These are phyloP conservation scores for Pseudogymnoascus sp. DNA, from an alignment of 2,329 filamentous ascomycete genomes.

Conservation along the genomic window DNA sequence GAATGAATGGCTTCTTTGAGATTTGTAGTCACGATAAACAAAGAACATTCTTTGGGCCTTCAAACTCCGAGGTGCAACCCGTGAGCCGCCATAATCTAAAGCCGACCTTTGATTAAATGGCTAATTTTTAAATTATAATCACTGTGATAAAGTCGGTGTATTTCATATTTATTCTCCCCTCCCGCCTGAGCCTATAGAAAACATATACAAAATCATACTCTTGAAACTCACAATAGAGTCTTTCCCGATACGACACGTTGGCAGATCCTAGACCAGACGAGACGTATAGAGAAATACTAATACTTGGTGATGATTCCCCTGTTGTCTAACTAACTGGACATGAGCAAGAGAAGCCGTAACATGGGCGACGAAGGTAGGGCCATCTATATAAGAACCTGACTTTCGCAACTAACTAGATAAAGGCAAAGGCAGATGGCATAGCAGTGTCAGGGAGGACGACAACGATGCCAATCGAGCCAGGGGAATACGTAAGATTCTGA, in stretches of 20 bases:
- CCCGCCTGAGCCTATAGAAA: neutral
- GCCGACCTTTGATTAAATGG: neutral
- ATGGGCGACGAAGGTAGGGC: neutral
- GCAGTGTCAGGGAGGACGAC: neutral
- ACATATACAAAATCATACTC: neutral
- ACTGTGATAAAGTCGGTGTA: neutral
- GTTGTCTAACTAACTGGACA: neutral
- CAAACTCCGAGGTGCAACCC: neutral
- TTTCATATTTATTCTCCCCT: neutral
- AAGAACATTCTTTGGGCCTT: neutral
- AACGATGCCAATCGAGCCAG: neutral
- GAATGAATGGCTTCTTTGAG: no score
- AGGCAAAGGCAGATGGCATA: neutral
- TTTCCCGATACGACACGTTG: neutral
- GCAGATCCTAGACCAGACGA: neutral
- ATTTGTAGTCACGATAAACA: neutral
- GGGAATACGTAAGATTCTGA: neutral
- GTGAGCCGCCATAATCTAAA: neutral
- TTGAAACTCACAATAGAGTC: neutral
- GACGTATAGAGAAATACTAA: neutral
- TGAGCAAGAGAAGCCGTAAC: neutral
- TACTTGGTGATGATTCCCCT: neutral
- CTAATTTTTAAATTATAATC: neutral
- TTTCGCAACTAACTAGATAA: neutral
- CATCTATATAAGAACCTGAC: neutral